Percentiles rank a stretch among this genome's conserved stretches.
Evolutionary conservation across 1,284 basidiomycete genomes (phyloP).

Genomic region (Sanghuangporus sanghuang): DNA sequence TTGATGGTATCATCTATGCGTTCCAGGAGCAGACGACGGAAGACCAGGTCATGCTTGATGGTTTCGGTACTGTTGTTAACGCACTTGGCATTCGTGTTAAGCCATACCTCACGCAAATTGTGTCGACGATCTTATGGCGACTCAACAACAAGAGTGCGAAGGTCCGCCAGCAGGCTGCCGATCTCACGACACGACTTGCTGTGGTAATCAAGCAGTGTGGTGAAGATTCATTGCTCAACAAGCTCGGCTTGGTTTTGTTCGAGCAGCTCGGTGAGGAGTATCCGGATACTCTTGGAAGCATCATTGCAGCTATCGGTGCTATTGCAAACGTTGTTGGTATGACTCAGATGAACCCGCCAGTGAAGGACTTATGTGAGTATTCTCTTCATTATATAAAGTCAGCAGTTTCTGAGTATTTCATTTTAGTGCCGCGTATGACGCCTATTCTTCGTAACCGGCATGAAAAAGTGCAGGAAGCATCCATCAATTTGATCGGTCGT

Average conservation of each 20-base stretch:
- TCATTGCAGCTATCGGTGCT: constrained; percentile 96
- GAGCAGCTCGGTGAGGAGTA: constrained; percentile 99
- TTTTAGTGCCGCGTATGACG: constrained; percentile 90
- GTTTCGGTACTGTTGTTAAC: constrained; percentile 95
- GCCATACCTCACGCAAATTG: constrained; percentile 97
- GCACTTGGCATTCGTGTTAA: constrained; percentile 95
- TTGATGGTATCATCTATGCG: constrained; percentile 98
- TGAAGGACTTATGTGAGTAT: constrained; percentile 91
- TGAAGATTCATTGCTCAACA: constrained; percentile 93
- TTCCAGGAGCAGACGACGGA: constrained; percentile 99
- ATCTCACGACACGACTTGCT: constrained; percentile 90
- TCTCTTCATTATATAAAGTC: not conserved
- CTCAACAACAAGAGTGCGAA: constrained; percentile 99
- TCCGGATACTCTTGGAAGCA: constrained; percentile 96
- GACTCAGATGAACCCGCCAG: constrained; percentile 99
- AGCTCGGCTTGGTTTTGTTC: constrained; percentile 95
- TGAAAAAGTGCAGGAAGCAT: constrained; percentile 99
- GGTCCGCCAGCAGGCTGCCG: constrained; percentile 97
- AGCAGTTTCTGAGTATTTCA: constrained; percentile 7
- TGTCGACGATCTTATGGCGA: constrained; percentile 99
- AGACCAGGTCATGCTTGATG: constrained; percentile 98
- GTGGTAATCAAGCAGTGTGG: constrained; percentile 99
- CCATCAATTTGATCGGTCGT: constrained; percentile 98
- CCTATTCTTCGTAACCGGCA: constrained; percentile 98
- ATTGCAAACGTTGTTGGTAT: constrained; percentile 99